Conservation (phyloP, 2,329 filamentous ascomycete species). For the Ophiostoma himal-ulmi region DNA sequence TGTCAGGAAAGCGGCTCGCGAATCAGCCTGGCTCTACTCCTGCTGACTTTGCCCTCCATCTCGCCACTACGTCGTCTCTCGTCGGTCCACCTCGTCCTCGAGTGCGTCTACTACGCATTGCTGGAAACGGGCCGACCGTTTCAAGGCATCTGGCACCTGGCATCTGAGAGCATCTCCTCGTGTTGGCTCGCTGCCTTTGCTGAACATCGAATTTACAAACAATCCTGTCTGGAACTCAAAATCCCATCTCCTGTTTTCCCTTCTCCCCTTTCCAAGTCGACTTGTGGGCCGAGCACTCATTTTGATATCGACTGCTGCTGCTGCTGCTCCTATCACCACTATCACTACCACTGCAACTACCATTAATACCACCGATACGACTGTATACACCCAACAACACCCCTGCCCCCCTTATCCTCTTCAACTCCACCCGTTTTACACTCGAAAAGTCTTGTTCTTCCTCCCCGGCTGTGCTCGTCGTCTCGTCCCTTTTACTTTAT, state of each 20-base stretch:
- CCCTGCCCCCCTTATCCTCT: constrained; percentile 20
- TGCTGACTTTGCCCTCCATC: constrained; percentile 13
- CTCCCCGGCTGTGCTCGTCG: constrained; percentile 7
- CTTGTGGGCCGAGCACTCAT: background rate
- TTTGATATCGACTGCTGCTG: background rate
- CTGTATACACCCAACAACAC: constrained; percentile 5
- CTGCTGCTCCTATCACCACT: background rate
- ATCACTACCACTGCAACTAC: background rate
- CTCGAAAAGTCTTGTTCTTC: constrained; percentile 1
- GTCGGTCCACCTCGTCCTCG: constrained; percentile 16
- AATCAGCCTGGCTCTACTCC: constrained; percentile 12
- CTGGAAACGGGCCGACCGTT: constrained; percentile 34
- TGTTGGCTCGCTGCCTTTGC: background rate
- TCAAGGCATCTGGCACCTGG: constrained; percentile 37
- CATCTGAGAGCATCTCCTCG: constrained; percentile 33
- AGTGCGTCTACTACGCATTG: constrained; percentile 23
- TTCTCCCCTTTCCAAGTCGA: constrained; percentile 2
- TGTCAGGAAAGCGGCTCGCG: constrained; percentile 1
- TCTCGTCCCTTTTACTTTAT: constrained; percentile 7
- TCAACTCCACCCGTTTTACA: constrained; percentile 18
- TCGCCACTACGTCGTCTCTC: constrained; percentile 1
- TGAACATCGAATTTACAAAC: constrained; percentile 15
- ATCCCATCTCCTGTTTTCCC: constrained; percentile 17
- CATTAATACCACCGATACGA: background rate
- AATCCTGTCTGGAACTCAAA: constrained; percentile 14